Base-by-base conservation (phyloP, 108 stramenopile species). In the Cyclotella sp. region DNA sequence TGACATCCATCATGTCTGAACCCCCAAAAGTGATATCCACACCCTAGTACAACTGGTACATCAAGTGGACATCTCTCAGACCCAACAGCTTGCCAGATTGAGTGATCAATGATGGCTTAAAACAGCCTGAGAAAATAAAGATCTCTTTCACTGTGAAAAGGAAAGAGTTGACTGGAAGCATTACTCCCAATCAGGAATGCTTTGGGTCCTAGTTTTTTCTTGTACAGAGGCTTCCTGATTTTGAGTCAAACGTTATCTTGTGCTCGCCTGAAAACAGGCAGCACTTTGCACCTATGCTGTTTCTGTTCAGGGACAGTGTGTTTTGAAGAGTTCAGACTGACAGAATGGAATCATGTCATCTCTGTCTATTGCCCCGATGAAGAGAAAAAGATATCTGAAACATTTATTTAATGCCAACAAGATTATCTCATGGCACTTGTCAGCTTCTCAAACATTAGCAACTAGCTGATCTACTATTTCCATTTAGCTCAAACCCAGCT, bases 381-480 rank as follows among this genome's bases (percentile, higher is more conserved):
- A 3, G 49, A 3, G 19, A 19, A 8, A 1, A 19, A 19, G 49
- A 8, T 19, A 8, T 3, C 3, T 3, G 8, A 51, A 8, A 51
- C 3, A 3, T 51, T 51, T 8, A 19, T 51, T 51, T 3, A 51
- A 51, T 51, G 49, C 49, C 49, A 51, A 19, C 3, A 8, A 51
- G 3, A 51, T 51, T 51, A 51, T 34, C 34, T 34, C 34, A 6
- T 70, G 59, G 77, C 70, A 55, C 68, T 68, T 44, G 4, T 8
- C 19, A 3, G 49, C 6, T 8, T 51, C 19, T 8, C 49, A 51
- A 51, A 51, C 49, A 51, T 51, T 3, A 57, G 49, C 49, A 19
- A 51, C 49, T 8, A 51, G 19, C 49, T 51, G n/a, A 51, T 51
- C 19, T 51, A 8, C 19, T 51, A 8, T 3, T 19, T 51, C 8